phyloP scores from a whole-genome alignment of 805 yeast genomes.

The Kuraishia cidri region DNA sequence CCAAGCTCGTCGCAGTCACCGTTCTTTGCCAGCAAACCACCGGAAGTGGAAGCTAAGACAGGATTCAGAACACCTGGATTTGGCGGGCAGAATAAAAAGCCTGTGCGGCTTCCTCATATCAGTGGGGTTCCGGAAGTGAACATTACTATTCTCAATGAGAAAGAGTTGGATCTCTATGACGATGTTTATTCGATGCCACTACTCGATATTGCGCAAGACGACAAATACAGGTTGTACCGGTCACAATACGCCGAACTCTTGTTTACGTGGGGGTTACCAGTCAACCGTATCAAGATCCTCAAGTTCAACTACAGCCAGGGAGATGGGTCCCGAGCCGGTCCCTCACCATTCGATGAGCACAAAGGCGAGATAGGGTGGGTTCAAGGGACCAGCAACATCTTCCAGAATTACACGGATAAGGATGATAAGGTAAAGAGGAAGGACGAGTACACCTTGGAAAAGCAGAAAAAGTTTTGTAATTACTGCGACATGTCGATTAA shows the following conservation, averaged over 20 bases:
- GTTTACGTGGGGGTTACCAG: conserved; percentile 76
- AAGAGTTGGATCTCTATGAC: conserved; percentile 33
- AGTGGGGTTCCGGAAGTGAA: conserved; percentile 20
- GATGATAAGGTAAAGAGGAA: background rate
- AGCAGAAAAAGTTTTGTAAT: conserved; percentile 40
- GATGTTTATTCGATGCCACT: conserved; percentile 29
- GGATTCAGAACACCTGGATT: no score
- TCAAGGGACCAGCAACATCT: conserved; percentile 4
- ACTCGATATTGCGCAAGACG: conserved; percentile 26
- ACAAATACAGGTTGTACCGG: conserved; percentile 34
- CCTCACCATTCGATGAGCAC: conserved; percentile 22
- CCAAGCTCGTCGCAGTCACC: background rate
- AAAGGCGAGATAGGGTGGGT: conserved; percentile 22
- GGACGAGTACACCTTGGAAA: background rate
- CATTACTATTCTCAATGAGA: conserved; percentile 36
- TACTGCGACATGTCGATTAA: conserved; percentile 55
- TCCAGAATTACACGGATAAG: background rate
- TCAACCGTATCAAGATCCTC: conserved; percentile 69
- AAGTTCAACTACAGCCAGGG: conserved; percentile 45
- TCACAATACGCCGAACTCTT: conserved; percentile 71
- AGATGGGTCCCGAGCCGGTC: conserved; percentile 7
- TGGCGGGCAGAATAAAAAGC: background rate
- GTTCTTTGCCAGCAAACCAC: background rate
- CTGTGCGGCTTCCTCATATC: no score
- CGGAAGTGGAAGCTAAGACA: no score